phyloP scores from a whole-genome alignment of 305 asterid species.

The Fraxinus greggii region DNA sequence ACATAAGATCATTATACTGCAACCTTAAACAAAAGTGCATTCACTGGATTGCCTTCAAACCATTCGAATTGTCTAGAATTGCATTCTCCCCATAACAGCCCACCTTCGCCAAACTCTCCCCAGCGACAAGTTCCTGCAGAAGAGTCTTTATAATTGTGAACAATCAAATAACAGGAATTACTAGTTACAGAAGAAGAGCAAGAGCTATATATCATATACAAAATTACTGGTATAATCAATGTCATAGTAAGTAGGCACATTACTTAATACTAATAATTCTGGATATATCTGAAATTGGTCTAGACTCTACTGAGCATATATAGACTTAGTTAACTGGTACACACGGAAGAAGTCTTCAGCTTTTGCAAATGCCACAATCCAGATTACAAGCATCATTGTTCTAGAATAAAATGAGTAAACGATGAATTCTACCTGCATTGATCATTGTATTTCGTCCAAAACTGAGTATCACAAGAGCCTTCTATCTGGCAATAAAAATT shows the following conservation, averaged over 20 bases:
- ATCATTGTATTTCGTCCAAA: background rate
- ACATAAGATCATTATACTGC: conserved; percentile 22
- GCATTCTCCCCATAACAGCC: conserved; percentile 97
- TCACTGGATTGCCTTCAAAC: conserved; percentile 70
- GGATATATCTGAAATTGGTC: background rate
- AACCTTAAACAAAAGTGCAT: conserved; percentile 78
- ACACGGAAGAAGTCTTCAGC: background rate
- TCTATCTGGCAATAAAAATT: background rate
- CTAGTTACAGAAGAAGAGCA: background rate
- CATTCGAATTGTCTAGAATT: conserved; percentile 75
- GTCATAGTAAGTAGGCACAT: background rate
- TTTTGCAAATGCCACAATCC: background rate
- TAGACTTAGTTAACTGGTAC: background rate
- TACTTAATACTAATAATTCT: background rate
- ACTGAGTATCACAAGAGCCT: background rate
- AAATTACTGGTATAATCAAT: background rate
- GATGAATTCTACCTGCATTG: background rate
- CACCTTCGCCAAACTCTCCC: conserved; percentile 99
- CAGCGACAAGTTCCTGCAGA: conserved; percentile 86
- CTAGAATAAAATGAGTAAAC: background rate
- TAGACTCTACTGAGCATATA: background rate
- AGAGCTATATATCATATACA: background rate
- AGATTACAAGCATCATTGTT: background rate
- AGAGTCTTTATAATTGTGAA: conserved; percentile 21
- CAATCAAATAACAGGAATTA: conserved; percentile 25